Percentiles rank a stretch among this genome's conserved stretches.
Evolutionary conservation across 495 filamentous ascomycete genomes (phyloP).

Genomic region (Pyrenopolyporus hunteri): DNA sequence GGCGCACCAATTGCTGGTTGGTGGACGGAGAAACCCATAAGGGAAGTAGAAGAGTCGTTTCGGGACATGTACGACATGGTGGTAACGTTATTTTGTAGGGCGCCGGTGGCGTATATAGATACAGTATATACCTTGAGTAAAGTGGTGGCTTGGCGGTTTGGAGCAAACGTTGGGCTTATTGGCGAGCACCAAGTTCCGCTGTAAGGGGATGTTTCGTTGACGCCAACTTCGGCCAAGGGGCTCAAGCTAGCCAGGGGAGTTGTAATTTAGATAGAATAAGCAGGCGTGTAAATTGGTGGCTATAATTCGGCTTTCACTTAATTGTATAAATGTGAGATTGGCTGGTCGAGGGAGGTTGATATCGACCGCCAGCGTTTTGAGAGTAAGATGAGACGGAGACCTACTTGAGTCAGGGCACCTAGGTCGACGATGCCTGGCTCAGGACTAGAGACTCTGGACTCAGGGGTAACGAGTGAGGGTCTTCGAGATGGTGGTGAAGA

Average conservation of each 20-base stretch:
- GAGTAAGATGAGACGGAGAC: constrained; percentile 3
- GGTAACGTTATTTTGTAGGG: constrained; percentile 2
- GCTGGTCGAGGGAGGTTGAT: not conserved
- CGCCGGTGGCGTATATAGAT: not conserved
- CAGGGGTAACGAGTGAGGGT: constrained; percentile 27
- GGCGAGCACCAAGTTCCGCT: constrained; percentile 25
- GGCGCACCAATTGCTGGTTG: constrained; percentile 56
- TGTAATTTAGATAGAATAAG: not conserved
- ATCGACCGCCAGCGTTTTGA: not conserved
- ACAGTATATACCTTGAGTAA: constrained; percentile 21
- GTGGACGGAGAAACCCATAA: constrained; percentile 56
- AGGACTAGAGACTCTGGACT: too few species aligned
- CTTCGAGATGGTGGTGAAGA: constrained; percentile 20
- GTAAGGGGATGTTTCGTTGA: not conserved
- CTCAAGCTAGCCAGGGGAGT: not conserved
- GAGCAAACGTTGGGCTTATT: constrained; percentile 11
- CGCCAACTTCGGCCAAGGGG: constrained; percentile 20
- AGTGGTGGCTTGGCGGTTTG: constrained; percentile 9
- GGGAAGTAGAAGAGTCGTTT: constrained; percentile 46
- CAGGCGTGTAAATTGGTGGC: too few species aligned
- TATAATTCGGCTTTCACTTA: not conserved
- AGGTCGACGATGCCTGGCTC: constrained; percentile 30
- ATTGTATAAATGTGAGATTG: not conserved
- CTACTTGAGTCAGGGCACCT: constrained; percentile 24
- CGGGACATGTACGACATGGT: constrained; percentile 47